Evolutionary conservation across 768 basidiomycete species (phyloP), one percentile per base, ranked within the genome.

Genomic region (Tephrocybe sp.): DNA sequence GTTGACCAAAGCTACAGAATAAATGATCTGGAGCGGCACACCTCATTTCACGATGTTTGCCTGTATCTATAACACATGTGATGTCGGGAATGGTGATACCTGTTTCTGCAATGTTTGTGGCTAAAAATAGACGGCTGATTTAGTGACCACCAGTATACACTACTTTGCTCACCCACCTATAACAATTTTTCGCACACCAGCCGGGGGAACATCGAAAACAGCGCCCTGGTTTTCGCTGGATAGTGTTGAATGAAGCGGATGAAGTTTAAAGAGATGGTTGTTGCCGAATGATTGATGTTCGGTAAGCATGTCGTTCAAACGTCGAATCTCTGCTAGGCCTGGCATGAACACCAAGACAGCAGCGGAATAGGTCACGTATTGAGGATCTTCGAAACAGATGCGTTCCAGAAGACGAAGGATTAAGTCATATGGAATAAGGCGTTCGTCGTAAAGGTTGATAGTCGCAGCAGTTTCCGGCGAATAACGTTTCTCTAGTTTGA

Each of bases 41-140:
- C 86, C 88, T 83, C 88, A 97, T 97, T 72, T 97, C 94, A 58
- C 92, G 80, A 65, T 97, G 93, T 62, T 90, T 93, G 42, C 95
- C 94, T 0, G 86, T 83, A 63, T 99, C 96, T 53, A 98, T 93
- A 20, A 98, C 96, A 58, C 93, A 94, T 8, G 94, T 96, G 53
- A 97, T 90, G 60, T 99, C 97, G 5, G 96, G 96, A 49, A 99
- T 99, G 1, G 97, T 99, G 48, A 99, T 91, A 59, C 96, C 96
- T 12, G 96, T 99, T 69, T 99, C 96, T 14, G 93, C 90, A 59
- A 95, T 93, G 62, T 96, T 93, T 28, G 92, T 93, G 2, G 90
- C 90, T 93, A 55, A n/a, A n/a, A n/a, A n/a, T n/a, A n/a, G n/a
- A n/a, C n/a, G n/a, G n/a, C n/a, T 30, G 21, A 15, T 40, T 36